Percentiles rank a stretch among this genome's conserved stretches.
These are phyloP conservation scores for Carex littledalei DNA, from an alignment of 176 grass and related monocot genomes.

Conservation along the genomic window DNA sequence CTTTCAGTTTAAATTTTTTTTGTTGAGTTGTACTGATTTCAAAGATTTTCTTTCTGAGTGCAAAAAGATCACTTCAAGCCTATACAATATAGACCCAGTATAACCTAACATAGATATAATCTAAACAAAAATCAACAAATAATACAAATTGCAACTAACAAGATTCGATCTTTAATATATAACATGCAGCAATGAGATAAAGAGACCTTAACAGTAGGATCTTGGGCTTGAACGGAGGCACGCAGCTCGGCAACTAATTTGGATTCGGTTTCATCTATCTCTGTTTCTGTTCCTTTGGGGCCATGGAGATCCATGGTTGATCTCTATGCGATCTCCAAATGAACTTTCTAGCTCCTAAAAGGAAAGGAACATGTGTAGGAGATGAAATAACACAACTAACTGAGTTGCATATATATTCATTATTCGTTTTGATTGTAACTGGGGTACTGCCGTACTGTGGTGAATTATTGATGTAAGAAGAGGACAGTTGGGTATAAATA, in stretches of 20 bases:
- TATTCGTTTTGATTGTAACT: background rate
- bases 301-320: background rate
- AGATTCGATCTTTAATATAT: background rate
- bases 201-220: slow-evolving; percentile 10
- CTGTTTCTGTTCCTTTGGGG: background rate
- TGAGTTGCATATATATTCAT: background rate
- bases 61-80: background rate
- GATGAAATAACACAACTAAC: background rate
- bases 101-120: background rate
- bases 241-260: slow-evolving; percentile 11
- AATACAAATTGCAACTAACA: background rate
- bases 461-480: background rate
- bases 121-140: background rate
- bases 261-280: background rate
- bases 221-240: background rate
- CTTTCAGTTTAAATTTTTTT: background rate
- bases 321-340: background rate
- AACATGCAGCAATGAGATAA: background rate
- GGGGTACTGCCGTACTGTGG: background rate
- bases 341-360: background rate
- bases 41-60: background rate
- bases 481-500: background rate
- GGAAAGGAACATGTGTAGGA: background rate
- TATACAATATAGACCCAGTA: background rate
- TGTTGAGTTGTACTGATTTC: background rate